phyloP scores from a whole-genome alignment of 345 rosid genomes.

The Pistacia integerrima region DNA sequence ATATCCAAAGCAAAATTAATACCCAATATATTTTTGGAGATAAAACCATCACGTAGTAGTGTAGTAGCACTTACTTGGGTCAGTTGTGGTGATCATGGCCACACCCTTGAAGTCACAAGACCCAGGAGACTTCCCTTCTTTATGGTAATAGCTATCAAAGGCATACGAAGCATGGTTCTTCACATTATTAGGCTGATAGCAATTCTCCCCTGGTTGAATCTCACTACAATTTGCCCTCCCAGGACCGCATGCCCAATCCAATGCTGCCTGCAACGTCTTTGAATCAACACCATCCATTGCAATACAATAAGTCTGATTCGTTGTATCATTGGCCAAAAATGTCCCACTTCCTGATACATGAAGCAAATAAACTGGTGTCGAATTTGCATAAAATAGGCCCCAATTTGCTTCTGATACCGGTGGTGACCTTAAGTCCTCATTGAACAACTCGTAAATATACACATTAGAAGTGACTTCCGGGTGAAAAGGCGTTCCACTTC shows the following conservation, averaged over 20 bases:
- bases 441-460: slow-evolving; percentile 83
- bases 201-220: slow-evolving; percentile 89
- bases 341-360: slow-evolving; percentile 91
- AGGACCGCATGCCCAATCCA: slow-evolving; percentile 98
- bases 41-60: background rate
- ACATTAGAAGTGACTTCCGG: slow-evolving; percentile 84
- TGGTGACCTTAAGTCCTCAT: slow-evolving; percentile 78
- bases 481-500: slow-evolving; percentile 77
- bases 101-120: slow-evolving; percentile 98
- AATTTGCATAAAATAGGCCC: slow-evolving; percentile 86
- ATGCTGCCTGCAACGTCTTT: slow-evolving; percentile 80
- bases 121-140: slow-evolving; percentile 69
- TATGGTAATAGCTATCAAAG: slow-evolving; percentile 95
- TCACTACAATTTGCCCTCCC: slow-evolving; percentile 90
- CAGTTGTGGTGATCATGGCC: slow-evolving; percentile 90
- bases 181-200: slow-evolving; percentile 89
- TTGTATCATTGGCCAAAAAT: slow-evolving; percentile 89
- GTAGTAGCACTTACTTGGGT: slow-evolving; percentile 77
- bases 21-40: background rate
- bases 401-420: slow-evolving; percentile 86
- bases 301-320: slow-evolving; percentile 83
- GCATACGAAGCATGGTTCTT: slow-evolving; percentile 90
- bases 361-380: slow-evolving; percentile 85
- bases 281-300: slow-evolving; percentile 70
- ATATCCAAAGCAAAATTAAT: slow-evolving; percentile 1